phyloP scores from a whole-genome alignment of 768 basidiomycete genomes.

The Mrakia gelida region DNA sequence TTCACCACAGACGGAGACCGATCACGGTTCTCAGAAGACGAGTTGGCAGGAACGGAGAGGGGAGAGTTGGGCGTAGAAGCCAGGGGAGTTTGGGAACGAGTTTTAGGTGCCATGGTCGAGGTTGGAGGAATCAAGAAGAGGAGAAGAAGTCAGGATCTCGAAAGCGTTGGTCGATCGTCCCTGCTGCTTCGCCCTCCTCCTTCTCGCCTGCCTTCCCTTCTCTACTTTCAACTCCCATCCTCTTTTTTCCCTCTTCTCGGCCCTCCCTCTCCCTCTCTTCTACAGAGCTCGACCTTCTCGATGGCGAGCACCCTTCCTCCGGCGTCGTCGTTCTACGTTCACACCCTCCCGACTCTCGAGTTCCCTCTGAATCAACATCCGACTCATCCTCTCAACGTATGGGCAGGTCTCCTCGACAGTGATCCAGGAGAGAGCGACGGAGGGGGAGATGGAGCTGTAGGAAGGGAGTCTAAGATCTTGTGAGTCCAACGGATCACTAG shows the following conservation, averaged over 20 bases:
- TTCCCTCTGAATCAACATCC: conserved; percentile 14
- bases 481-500: conserved; percentile 32
- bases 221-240: background rate
- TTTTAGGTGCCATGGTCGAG: conserved; percentile 7
- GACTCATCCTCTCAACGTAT: conserved; percentile 44
- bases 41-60: background rate
- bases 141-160: background rate
- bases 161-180: too few species aligned
- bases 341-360: conserved; percentile 42
- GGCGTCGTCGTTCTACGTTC: conserved; percentile 45
- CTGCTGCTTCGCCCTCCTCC: too few species aligned
- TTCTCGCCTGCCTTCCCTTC: background rate
- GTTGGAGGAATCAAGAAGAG: background rate
- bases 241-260: background rate
- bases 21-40: background rate
- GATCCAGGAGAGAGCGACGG: conserved; percentile 42
- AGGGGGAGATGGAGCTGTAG: conserved; percentile 42
- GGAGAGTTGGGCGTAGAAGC: background rate
- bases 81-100: conserved; percentile 9
- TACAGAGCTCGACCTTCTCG: background rate
- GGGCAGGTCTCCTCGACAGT: conserved; percentile 39
- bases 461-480: conserved; percentile 44
- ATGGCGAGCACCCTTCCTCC: conserved; percentile 22
- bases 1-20: conserved; percentile 44
- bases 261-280: background rate